phyloP scores from a whole-genome alignment of 148 eudicot genomes.

The Chenopodium suecicum region DNA sequence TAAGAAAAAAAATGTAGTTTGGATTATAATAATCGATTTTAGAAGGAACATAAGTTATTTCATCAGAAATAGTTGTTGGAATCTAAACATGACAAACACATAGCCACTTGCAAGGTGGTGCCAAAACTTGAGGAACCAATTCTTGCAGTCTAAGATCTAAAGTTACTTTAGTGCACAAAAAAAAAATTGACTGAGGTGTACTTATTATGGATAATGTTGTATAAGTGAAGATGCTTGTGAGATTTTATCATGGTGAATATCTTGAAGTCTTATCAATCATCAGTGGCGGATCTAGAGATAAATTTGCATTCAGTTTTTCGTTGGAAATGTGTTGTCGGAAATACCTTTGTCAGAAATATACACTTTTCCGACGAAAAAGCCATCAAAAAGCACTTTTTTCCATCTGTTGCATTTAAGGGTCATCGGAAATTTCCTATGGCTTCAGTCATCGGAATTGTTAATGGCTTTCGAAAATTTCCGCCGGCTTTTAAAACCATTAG shows the following conservation, averaged over 20 bases:
- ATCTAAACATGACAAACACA: background rate
- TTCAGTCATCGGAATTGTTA: too few relatives aligned
- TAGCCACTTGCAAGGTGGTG: constrained; percentile 2
- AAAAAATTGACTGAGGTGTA: background rate
- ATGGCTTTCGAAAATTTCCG: too few relatives aligned
- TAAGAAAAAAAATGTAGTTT: background rate
- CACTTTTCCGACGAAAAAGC: too few relatives aligned
- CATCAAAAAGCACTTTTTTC: too few relatives aligned
- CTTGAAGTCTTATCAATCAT: background rate
- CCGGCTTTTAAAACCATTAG: too few relatives aligned
- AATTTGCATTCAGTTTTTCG: too few relatives aligned
- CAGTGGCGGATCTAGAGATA: too few relatives aligned
- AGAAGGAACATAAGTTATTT: background rate
- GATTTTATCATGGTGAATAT: background rate
- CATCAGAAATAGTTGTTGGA: too few relatives aligned
- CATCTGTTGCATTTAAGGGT: too few relatives aligned
- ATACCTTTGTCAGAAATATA: too few relatives aligned
- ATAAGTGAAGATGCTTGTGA: background rate
- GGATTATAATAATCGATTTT: background rate
- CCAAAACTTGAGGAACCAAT: constrained; percentile 1
- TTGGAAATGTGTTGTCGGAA: too few relatives aligned
- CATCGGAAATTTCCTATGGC: too few relatives aligned
- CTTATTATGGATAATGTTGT: background rate
- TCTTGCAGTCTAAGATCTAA: background rate
- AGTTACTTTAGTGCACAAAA: background rate